Conservation (phyloP, 2,329 filamentous ascomycete genomes). For the Colletotrichum sp. region DNA sequence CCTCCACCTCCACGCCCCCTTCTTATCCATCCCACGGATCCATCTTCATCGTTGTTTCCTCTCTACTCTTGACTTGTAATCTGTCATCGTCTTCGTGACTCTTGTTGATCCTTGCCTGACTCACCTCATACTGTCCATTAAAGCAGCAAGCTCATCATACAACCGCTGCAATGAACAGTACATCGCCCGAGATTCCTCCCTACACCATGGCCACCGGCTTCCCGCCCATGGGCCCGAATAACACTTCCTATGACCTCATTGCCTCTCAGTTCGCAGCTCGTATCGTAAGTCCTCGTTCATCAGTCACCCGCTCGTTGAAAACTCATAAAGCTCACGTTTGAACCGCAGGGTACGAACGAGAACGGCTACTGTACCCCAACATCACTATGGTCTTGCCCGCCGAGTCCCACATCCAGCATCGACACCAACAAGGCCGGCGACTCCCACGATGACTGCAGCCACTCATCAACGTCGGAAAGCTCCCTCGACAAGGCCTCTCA, state of each 20-base stretch:
- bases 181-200: not conserved
- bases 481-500: not conserved
- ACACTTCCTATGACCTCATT: constrained; percentile 10
- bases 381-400: constrained; percentile 13
- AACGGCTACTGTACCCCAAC: constrained; percentile 13
- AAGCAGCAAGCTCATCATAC: not conserved
- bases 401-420: constrained; percentile 16
- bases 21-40: not conserved
- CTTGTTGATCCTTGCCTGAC: not conserved
- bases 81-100: not conserved
- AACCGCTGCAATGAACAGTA: not conserved
- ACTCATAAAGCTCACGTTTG: not conserved
- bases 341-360: not conserved
- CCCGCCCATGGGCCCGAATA: not conserved
- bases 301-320: not conserved
- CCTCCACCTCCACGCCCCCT: not conserved
- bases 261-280: constrained; percentile 16
- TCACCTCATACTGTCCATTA: not conserved
- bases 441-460: constrained; percentile 1
- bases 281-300: not conserved
- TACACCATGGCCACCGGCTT: constrained; percentile 1
- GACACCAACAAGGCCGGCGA: constrained; percentile 10
- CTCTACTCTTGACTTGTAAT: not conserved
- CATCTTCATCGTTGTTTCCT: not conserved
- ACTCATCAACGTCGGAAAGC: constrained; percentile 3